Evolutionary conservation across 805 yeast species (phyloP).

Genomic region (Cyberlindnera saturnus): DNA sequence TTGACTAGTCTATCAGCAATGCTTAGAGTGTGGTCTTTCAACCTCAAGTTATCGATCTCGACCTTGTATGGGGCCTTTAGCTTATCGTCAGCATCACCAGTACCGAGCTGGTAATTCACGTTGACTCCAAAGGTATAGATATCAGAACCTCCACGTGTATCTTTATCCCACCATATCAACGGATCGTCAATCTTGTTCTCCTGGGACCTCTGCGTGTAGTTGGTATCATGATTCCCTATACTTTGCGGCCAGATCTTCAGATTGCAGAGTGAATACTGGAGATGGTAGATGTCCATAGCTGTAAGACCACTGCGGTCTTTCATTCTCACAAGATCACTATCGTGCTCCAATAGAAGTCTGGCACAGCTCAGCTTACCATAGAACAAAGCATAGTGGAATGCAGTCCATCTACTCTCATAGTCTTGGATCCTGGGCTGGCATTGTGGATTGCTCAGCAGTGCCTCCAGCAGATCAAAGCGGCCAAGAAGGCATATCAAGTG

Average conservation of each 20-base stretch:
- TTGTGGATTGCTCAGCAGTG: slow-evolving; percentile 40
- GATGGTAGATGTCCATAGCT: slow-evolving; percentile 56
- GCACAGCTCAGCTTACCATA: slow-evolving; percentile 53
- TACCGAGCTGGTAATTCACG: slow-evolving; percentile 55
- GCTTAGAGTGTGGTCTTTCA: slow-evolving; percentile 6
- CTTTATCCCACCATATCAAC: slow-evolving; percentile 35
- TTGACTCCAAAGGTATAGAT: slow-evolving; percentile 60
- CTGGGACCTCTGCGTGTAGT: slow-evolving; percentile 13
- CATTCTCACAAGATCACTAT: slow-evolving; percentile 36
- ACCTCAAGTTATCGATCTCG: slow-evolving; percentile 18
- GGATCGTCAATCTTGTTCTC: slow-evolving; percentile 3
- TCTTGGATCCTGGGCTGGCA: slow-evolving; percentile 46
- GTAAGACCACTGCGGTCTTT: slow-evolving; percentile 69
- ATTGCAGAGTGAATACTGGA: slow-evolving; percentile 34
- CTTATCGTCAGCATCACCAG: slow-evolving; percentile 57
- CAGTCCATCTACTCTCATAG: slow-evolving; percentile 76
- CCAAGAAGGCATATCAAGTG: slow-evolving; percentile 50
- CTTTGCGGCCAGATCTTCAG: slow-evolving; percentile 38
- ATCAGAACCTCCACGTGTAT: slow-evolving; percentile 48
- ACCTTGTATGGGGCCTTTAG: slow-evolving; percentile 34
- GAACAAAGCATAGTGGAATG: slow-evolving; percentile 64
- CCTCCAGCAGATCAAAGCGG: slow-evolving; percentile 38
- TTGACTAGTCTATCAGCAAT: slow-evolving; percentile 27
- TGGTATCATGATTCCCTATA: slow-evolving; percentile 24
- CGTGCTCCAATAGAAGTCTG: slow-evolving; percentile 32